A percentile compares a stretch with the other conserved stretches of the same genome.
Evolutionary conservation across 1,284 basidiomycete genomes (phyloP).

Genomic region (Coniferiporia weirii): DNA sequence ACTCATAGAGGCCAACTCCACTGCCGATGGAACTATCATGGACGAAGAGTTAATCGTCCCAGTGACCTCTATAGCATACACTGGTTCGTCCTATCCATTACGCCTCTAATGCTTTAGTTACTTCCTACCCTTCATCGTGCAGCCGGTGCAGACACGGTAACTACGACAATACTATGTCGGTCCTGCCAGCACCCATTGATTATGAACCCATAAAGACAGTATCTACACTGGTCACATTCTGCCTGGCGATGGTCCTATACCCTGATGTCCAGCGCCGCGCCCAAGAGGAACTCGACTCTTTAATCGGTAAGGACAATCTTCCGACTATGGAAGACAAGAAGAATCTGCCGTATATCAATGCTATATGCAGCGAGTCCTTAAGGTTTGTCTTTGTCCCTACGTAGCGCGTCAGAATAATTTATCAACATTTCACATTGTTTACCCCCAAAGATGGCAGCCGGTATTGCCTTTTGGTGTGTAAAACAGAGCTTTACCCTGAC

Average conservation of each 20-base stretch:
- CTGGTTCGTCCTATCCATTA: slow-evolving; percentile 3
- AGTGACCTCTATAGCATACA: background rate
- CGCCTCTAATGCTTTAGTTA: background rate
- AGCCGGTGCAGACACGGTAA: slow-evolving; percentile 1
- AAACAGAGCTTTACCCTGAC: background rate
- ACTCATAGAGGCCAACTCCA: slow-evolving; percentile 9
- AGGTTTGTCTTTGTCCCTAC: background rate
- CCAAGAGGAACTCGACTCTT: slow-evolving; percentile 20
- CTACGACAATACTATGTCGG: too few species aligned
- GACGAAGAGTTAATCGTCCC: slow-evolving; percentile 6
- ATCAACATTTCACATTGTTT: background rate
- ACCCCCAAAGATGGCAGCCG: slow-evolving; percentile 16
- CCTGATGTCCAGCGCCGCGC: slow-evolving; percentile 18
- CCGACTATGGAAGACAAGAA: slow-evolving; percentile 21
- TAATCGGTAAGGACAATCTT: slow-evolving; percentile 20
- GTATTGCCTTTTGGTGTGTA: slow-evolving; percentile 13
- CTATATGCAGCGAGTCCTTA: slow-evolving; percentile 19
- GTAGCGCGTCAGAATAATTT: too few species aligned
- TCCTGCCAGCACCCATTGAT: background rate
- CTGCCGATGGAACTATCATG: background rate
- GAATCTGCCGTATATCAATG: slow-evolving; percentile 23
- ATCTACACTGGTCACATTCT: slow-evolving; percentile 14
- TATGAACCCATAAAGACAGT: slow-evolving; percentile 1
- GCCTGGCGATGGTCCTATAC: slow-evolving; percentile 18
- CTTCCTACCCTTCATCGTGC: background rate